A percentile compares a stretch with the other conserved stretches of the same genome.
phyloP scores from a whole-genome alignment of 2,329 filamentous ascomycete genomes.

The Diaporthe longicolla region DNA sequence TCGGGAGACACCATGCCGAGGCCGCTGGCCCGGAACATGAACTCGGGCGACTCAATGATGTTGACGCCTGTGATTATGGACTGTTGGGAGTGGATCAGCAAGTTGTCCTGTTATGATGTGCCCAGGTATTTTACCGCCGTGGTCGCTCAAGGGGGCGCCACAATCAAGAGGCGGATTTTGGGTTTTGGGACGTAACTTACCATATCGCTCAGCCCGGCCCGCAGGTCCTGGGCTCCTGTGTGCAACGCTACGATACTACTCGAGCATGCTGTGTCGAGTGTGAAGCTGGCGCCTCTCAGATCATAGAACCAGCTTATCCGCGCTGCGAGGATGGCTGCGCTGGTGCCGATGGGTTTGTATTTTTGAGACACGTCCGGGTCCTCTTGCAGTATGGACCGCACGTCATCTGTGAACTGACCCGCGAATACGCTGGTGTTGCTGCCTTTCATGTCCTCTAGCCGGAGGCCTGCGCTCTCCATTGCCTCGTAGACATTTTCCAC shows the following conservation, averaged over 20 bases:
- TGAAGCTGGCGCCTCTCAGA: conserved; percentile 58
- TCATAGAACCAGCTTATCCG: conserved; percentile 59
- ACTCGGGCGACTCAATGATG: conserved; percentile 37
- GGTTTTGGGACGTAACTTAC: conserved; percentile 16
- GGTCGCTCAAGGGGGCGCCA: conserved; percentile 2
- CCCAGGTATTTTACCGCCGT: not conserved
- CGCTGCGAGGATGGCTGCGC: conserved; percentile 55
- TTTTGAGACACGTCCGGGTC: conserved; percentile 48
- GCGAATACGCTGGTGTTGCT: conserved; percentile 54
- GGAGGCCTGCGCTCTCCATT: conserved; percentile 38
- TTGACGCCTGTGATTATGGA: conserved; percentile 40
- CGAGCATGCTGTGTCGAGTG: conserved; percentile 63
- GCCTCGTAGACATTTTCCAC: conserved; percentile 41
- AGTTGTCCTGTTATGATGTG: not conserved
- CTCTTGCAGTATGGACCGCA: conserved; percentile 46
- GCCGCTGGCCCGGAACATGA: conserved; percentile 48
- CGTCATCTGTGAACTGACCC: conserved; percentile 52
- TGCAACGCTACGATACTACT: conserved; percentile 54
- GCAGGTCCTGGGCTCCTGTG: conserved; percentile 37
- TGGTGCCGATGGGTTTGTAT: conserved; percentile 55
- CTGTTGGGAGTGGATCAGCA: conserved; percentile 25
- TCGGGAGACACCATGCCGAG: conserved; percentile 38
- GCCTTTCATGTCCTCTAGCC: conserved; percentile 49
- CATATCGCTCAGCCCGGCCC: conserved; percentile 38
- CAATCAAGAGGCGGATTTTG: not conserved